Evolutionary conservation across 2,329 filamentous ascomycete genomes (phyloP), one percentile per base, ranked within the genome.

Genomic region (Sarocladium strictum): DNA sequence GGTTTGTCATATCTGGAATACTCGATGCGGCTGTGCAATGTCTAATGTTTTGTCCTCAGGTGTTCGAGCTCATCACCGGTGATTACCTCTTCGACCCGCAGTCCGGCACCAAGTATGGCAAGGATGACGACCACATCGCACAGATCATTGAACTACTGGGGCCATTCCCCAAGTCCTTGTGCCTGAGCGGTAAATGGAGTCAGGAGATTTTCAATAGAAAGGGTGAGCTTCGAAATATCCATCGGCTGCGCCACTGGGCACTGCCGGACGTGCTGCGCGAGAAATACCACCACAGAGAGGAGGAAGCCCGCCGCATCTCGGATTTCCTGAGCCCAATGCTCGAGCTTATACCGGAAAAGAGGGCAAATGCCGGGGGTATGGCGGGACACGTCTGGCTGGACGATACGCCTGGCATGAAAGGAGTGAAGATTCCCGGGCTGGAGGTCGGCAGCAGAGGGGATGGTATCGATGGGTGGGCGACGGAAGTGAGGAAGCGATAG

Each of bases 181-280:
- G 90, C 71, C 81, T 96, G 54, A 87, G 89, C 1, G 94, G 94
- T 53, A 97, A 97, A 72, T 97, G 94, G 94, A 92, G 87, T 14
- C 93, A 97, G 70, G 94, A 97, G 69, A 99, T 99, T 59, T 99
- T 99, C 78, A 97, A 97, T 69, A 85, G 94, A 61, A 96, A 96
- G 71, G 94, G 94, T 62, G 94, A 99, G 69, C 81, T 99, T 35
- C 89, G 94, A 56, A 97, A 99, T 73, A 99, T 99, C 64, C 94
- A 97, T 71, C 84, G 94, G 43, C 80, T 99, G 59, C 88, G 94
- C 53, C 93, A 97, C 72, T 99, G 94, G 94, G 91, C 92, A 0
- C 76, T 99, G 5, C 84, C 92, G 0, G 93, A 97, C 64, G 94
- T 99, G 1, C 78, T 99, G 29, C 83, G 87, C 57, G 94, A 99